Conservation (phyloP, 331 rosid species). For the Saraca asoca region DNA sequence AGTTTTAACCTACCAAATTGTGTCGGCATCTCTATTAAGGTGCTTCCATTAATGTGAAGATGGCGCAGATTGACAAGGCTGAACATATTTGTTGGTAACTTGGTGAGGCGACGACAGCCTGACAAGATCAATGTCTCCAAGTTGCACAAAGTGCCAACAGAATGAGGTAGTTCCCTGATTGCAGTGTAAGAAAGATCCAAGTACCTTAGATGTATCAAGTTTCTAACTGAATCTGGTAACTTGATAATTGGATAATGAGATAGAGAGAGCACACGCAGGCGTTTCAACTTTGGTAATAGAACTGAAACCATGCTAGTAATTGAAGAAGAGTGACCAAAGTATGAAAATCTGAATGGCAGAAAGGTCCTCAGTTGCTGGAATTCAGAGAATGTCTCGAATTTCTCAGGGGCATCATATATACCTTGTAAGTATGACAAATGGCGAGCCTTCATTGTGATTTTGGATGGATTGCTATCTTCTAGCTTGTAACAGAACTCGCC, state of each 20-base stretch:
- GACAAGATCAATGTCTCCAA: slow-evolving; percentile 36
- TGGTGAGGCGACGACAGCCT: slow-evolving; percentile 27
- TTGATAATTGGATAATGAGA: slow-evolving; percentile 19
- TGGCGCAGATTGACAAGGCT: slow-evolving; percentile 38
- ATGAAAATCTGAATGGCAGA: background rate
- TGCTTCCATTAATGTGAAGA: slow-evolving; percentile 33
- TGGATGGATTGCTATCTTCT: background rate
- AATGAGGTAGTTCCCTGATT: slow-evolving; percentile 25
- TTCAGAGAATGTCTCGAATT: background rate
- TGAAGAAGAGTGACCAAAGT: slow-evolving; percentile 1
- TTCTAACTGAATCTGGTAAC: slow-evolving; percentile 34
- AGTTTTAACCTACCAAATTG: slow-evolving; percentile 30
- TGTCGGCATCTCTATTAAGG: slow-evolving; percentile 32
- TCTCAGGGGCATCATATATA: slow-evolving; percentile 8
- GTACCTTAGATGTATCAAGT: slow-evolving; percentile 23
- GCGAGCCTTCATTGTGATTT: background rate
- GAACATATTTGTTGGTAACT: slow-evolving; percentile 33
- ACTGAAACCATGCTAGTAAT: slow-evolving; percentile 25
- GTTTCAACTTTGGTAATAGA: slow-evolving; percentile 16
- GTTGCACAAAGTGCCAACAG: slow-evolving; percentile 18
- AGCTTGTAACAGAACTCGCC: slow-evolving; percentile 17
- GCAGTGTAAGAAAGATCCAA: slow-evolving; percentile 37
- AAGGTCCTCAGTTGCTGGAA: slow-evolving; percentile 9
- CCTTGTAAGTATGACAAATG: slow-evolving; percentile 12
- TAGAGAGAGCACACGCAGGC: slow-evolving; percentile 29